Percentiles rank a stretch among this genome's conserved stretches.
Evolutionary conservation across 805 yeast genomes (phyloP).

Genomic region (Grigorovia transvaalensis): DNA sequence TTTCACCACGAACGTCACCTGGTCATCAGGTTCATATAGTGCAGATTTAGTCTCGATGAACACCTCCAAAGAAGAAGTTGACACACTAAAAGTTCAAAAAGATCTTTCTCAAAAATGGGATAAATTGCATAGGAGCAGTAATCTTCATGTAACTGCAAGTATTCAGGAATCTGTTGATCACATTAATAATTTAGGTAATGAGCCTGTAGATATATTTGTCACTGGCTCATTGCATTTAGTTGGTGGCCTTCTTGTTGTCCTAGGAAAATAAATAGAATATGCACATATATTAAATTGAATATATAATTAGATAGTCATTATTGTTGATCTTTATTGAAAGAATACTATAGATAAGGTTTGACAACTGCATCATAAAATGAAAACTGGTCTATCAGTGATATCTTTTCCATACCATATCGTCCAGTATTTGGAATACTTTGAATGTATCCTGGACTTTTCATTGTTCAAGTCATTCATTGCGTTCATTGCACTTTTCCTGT

Average conservation of each 20-base stretch:
- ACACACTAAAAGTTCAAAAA: slow-evolving; percentile 71
- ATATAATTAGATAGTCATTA: background rate
- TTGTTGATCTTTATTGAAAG: background rate
- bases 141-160: slow-evolving; percentile 48
- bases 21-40: slow-evolving; percentile 71
- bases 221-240: slow-evolving; percentile 91
- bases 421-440: slow-evolving; percentile 48
- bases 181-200: slow-evolving; percentile 28
- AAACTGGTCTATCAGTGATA: slow-evolving; percentile 48
- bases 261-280: slow-evolving; percentile 29
- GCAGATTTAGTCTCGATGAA: slow-evolving; percentile 80
- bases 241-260: slow-evolving; percentile 84
- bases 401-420: slow-evolving; percentile 57
- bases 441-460: slow-evolving; percentile 27
- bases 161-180: slow-evolving; percentile 62
- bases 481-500: slow-evolving; percentile 46
- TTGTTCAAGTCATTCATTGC: slow-evolving; percentile 42
- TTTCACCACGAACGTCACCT: slow-evolving; percentile 87
- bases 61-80: slow-evolving; percentile 68
- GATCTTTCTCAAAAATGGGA: slow-evolving; percentile 63
- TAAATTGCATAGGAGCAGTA: slow-evolving; percentile 33
- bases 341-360: background rate
- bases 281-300: background rate
- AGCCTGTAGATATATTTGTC: slow-evolving; percentile 62
- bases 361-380: slow-evolving; percentile 6